Evolutionary conservation across 805 yeast genomes (phyloP), one percentile per base, ranked within the genome.

Genomic region (Clavispora fructus): DNA sequence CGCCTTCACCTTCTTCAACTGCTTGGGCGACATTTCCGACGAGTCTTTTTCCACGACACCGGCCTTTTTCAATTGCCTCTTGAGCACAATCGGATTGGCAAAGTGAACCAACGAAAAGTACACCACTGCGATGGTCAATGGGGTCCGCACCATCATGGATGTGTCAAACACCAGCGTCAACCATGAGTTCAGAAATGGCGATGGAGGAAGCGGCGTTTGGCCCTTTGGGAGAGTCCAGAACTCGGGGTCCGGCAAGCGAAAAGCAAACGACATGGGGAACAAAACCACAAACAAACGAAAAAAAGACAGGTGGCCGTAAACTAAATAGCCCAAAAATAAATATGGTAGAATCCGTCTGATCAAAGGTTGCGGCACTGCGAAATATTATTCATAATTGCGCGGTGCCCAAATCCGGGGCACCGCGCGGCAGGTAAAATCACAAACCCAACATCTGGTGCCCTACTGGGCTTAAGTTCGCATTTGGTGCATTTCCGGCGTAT

Each of bases 91-190:
- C 10, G 70, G 73, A 62, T 84, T 84, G 49, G 73, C 58, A 29
- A 65, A 55, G 57, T 83, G 87, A 39, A 83, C 87, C 16, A 73
- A 60, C 7, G 74, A 63, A 51, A 85, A 85, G 60, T 83, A 83
- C 14, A 74, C 67, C 4, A 79, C 50, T 11, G 86, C 85, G 45
- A 83, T 73, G 13, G 78, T 64, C 50, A 83, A 54, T 3, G 87
- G 86, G 17, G 82, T 76, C 23, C 71, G 55, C 35, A 74, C 73
- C 47, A 75, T 69, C 73, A 83, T 68, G 25, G 79, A 64, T 10
- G 49, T 27, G 17, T 68, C 63, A 54, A 73, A 79, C 6, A 77
- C 44, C 14, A 31, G 41, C 17, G 68, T 60, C 42, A 78, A 51
- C 46, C 49, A 51, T 30, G 54, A 57, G 46, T 55, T 51, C 31